Evolutionary conservation across 2,329 filamentous ascomycete genomes (phyloP).

Genomic region (Fusarium sp.): DNA sequence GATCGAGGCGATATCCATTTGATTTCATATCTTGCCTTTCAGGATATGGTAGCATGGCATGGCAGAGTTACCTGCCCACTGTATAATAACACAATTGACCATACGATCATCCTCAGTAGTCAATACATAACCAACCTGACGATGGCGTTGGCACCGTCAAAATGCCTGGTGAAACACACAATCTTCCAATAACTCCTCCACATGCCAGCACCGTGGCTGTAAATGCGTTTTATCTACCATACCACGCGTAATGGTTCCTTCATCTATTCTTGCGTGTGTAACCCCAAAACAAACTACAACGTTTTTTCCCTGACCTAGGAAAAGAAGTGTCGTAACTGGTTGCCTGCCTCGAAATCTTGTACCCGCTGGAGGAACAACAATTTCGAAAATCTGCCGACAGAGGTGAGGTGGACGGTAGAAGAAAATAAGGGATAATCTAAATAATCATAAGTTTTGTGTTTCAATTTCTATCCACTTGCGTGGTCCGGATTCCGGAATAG

Average conservation of each 20-base stretch:
- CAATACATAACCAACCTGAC: background rate
- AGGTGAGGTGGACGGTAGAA: background rate
- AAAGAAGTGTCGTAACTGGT: background rate
- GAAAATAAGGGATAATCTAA: background rate
- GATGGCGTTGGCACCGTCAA: background rate
- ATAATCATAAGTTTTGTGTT: background rate
- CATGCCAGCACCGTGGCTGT: background rate
- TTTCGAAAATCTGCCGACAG: background rate
- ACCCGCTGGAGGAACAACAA: background rate
- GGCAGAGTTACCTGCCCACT: background rate
- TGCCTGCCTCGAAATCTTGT: background rate
- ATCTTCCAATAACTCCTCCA: background rate
- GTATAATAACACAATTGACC: slow-evolving; percentile 21
- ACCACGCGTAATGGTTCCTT: background rate
- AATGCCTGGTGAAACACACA: background rate
- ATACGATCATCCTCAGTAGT: background rate
- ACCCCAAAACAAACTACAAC: background rate
- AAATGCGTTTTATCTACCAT: background rate
- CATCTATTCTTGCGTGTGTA: background rate
- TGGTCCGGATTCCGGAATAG: background rate
- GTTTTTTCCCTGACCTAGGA: background rate
- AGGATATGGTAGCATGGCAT: slow-evolving; percentile 1
- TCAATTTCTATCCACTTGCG: background rate
- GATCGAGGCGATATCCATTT: slow-evolving; percentile 3
- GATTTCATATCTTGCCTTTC: background rate